A percentile compares a stretch with the other conserved stretches of the same genome.
Evolutionary conservation across 2,329 filamentous ascomycete genomes (phyloP).

Genomic region (Colletotrichum musicola): DNA sequence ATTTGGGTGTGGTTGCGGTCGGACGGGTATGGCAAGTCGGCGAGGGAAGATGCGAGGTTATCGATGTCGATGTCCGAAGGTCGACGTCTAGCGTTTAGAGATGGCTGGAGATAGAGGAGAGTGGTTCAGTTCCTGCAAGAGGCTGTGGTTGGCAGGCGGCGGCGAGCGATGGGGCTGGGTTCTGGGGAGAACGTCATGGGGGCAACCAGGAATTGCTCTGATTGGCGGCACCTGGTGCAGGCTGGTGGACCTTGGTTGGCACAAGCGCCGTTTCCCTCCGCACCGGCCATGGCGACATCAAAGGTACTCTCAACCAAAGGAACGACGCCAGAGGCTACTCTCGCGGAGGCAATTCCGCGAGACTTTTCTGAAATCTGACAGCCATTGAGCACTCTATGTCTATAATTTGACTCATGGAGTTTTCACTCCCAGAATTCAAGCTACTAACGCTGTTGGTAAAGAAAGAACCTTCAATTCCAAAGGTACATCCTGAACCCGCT

Average conservation of each 20-base stretch:
- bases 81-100: conserved; percentile 26
- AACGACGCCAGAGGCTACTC: not conserved
- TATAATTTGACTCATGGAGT: not conserved
- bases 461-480: not conserved
- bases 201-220: conserved; percentile 26
- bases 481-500: not conserved
- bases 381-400: no score
- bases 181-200: conserved; percentile 40
- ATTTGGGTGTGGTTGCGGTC: not conserved
- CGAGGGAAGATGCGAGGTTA: conserved; percentile 12
- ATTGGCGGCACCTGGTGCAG: conserved; percentile 27
- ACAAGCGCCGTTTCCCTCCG: conserved; percentile 37
- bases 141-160: conserved; percentile 34
- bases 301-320: not conserved
- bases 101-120: conserved; percentile 38
- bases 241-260: conserved; percentile 24
- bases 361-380: not conserved
- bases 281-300: conserved; percentile 36
- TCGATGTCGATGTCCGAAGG: conserved; percentile 31
- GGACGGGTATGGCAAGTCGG: not conserved
- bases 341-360: not conserved
- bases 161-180: conserved; percentile 38
- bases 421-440: not conserved
- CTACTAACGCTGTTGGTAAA: not conserved
- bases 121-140: conserved; percentile 33